A percentile compares a stretch with the other conserved stretches of the same genome.
These are phyloP conservation scores for Chlorella ohadii DNA, from an alignment of 139 green algal species.

Conservation along the genomic window DNA sequence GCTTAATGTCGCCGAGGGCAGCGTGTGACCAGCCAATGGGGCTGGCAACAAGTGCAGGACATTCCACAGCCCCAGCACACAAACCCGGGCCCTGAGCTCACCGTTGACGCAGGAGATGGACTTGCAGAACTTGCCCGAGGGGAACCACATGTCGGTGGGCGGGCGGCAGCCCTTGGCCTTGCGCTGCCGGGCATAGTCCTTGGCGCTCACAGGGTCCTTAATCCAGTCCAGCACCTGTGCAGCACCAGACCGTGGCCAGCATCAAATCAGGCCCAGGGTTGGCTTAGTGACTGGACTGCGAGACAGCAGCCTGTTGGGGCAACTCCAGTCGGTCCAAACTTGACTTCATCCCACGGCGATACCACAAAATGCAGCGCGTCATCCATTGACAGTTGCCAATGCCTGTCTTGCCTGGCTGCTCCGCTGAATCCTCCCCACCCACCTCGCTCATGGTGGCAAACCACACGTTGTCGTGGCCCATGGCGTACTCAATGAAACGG, in stretches of 20 bases:
- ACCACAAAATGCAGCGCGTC: too few species aligned
- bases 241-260: too few species aligned
- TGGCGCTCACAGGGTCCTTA: constrained; percentile 18
- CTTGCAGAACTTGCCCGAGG: constrained; percentile 24
- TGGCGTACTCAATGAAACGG: constrained; percentile 32
- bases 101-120: constrained; percentile 11
- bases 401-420: too few species aligned
- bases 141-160: constrained; percentile 39
- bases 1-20: too few species aligned
- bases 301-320: background rate
- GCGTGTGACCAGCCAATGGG: too few species aligned
- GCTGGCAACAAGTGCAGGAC: too few species aligned
- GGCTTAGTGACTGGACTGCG: background rate
- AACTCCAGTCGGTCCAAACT: too few species aligned
- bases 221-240: constrained; percentile 45
- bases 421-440: too few species aligned
- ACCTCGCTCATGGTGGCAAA: constrained; percentile 38
- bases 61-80: too few species aligned
- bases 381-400: too few species aligned
- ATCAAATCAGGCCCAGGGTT: too few species aligned
- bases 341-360: too few species aligned
- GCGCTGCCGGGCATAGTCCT: constrained; percentile 1
- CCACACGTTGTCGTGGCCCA: constrained; percentile 21
- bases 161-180: constrained; percentile 1
- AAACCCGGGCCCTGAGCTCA: background rate